Evolutionary conservation across 306 rosid genomes (phyloP).

Genomic region (Alnus glutinosa): DNA sequence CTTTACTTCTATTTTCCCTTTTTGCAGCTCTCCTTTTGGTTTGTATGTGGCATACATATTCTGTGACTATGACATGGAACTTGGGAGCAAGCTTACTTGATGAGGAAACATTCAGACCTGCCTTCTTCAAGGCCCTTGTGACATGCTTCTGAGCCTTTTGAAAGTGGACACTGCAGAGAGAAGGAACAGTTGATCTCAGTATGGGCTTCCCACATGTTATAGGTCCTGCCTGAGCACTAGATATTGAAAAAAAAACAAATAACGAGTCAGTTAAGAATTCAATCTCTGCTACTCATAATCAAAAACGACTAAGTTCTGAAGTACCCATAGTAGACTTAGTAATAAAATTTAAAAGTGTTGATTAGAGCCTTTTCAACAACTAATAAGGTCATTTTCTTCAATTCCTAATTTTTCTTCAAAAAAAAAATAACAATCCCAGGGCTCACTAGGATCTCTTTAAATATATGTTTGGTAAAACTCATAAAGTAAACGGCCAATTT

Average conservation of each 20-base stretch:
- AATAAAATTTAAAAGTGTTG: neutral
- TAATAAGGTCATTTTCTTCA: neutral
- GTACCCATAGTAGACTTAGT: neutral
- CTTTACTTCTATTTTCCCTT: constrained; percentile 28
- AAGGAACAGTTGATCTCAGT: constrained; percentile 53
- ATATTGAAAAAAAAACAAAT: neutral
- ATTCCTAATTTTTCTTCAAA: neutral
- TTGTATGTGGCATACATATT: constrained; percentile 55
- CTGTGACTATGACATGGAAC: constrained; percentile 48
- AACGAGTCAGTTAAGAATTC: constrained; percentile 10
- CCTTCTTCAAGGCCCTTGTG: constrained; percentile 47
- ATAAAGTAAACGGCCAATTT: neutral
- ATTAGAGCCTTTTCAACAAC: neutral
- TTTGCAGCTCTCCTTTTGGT: constrained; percentile 36
- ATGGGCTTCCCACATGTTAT: constrained; percentile 66
- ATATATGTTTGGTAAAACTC: too few relatives aligned
- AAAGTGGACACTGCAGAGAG: constrained; percentile 57
- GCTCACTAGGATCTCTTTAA: neutral
- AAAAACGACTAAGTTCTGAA: neutral
- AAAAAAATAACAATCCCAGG: neutral
- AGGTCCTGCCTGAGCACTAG: constrained; percentile 56
- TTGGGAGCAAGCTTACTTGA: constrained; percentile 47
- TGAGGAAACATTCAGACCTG: constrained; percentile 52
- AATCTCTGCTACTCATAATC: constrained; percentile 1
- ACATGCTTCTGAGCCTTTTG: constrained; percentile 59